phyloP scores from a whole-genome alignment of 805 yeast genomes.

The Cyberlindnera mrakii region DNA sequence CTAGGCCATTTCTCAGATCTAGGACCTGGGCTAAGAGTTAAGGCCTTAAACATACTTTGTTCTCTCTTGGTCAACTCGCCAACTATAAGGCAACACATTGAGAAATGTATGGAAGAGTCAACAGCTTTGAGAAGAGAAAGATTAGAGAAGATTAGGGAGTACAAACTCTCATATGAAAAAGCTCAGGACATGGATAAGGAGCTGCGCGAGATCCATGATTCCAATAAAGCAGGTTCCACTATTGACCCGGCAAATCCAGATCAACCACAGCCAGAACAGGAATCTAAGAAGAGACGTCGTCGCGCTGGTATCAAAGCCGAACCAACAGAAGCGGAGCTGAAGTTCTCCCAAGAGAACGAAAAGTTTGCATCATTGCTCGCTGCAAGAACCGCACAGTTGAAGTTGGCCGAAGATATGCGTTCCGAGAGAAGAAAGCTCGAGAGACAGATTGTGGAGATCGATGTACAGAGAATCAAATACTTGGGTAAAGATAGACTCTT shows the following conservation, averaged over 20 bases:
- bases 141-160: conserved; percentile 58
- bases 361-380: conserved; percentile 39
- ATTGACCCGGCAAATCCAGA: not conserved
- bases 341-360: conserved; percentile 32
- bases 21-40: conserved; percentile 47
- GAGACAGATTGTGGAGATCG: conserved; percentile 56
- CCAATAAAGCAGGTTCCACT: conserved; percentile 5
- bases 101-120: conserved; percentile 59
- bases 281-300: conserved; percentile 21
- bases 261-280: conserved; percentile 14
- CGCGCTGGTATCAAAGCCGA: conserved; percentile 29
- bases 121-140: conserved; percentile 59
- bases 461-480: conserved; percentile 67
- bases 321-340: conserved; percentile 34
- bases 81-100: conserved; percentile 57
- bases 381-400: conserved; percentile 34
- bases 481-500: conserved; percentile 80
- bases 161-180: conserved; percentile 44
- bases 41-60: conserved; percentile 54
- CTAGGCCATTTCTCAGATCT: conserved; percentile 51
- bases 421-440: conserved; percentile 50
- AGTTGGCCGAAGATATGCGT: conserved; percentile 39
- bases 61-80: conserved; percentile 55
- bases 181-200: conserved; percentile 42
- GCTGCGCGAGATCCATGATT: conserved; percentile 26